Evolutionary conservation across 805 yeast genomes (phyloP), one percentile per base, ranked within the genome.

Genomic region (Kodamaea lidongshanica): DNA sequence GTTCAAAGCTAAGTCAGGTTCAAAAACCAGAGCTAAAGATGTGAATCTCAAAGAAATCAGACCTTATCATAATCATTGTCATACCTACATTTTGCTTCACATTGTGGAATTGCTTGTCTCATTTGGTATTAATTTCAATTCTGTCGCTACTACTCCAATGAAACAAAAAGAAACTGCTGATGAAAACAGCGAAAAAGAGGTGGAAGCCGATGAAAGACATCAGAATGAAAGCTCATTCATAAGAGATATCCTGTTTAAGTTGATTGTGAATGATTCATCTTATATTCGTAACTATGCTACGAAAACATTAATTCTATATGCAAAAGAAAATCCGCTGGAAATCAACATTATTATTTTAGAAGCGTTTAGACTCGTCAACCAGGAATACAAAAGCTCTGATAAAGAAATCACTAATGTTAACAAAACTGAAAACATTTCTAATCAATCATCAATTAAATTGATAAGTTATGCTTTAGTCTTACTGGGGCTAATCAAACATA

Each of bases 201-300:
- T 12, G 7, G 27, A 16, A 14, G n/a, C 30, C 30, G n/a, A 31
- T 8, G 3, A 35, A 35, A 27, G 27, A 28, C 12, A 38, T 44
- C 7, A 23, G 3, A 41, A 43, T 7, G 44, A 46, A 18, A 37
- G 33, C 13, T 47, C 56, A 10, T 58, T 53, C 25, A 38, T 61
- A 13, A 45, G 52, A 13, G 58, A 52, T 13, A 37, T 53, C 12
- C 44, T 64, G 4, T 40, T 63, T 28, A 45, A 46, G 19, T 45
- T 64, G 25, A 37, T 61, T 6, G 46, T 57, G 27, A 65, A 58
- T 31, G 48, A 58, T 9, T 44, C 52, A 24, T 51, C 49, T 7
- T 50, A 55, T 25, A 63, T 58, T 21, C 35, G 70, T 25, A 58
- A 55, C 35, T 59, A 54, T 40, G 53, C 65, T 2, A 44, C 61